Evolutionary conservation across 148 eudicot species (phyloP).

Genomic region (Diospyros kaki): DNA sequence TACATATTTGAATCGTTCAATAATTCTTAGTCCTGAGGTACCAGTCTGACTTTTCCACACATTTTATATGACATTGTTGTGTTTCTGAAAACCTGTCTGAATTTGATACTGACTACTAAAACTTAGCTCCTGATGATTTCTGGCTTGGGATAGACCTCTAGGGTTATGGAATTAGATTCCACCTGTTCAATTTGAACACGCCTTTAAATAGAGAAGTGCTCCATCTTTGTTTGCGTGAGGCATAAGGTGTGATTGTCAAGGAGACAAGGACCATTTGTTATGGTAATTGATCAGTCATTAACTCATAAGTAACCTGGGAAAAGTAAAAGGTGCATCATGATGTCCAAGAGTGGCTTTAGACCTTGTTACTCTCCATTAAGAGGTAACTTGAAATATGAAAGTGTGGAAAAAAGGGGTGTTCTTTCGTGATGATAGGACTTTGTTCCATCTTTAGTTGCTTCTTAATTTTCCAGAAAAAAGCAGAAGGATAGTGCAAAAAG

Average conservation of each 20-base stretch:
- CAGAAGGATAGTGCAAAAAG: too few relatives aligned
- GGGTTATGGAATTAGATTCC: background rate
- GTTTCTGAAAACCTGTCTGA: background rate
- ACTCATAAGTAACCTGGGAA: background rate
- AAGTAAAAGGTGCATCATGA: background rate
- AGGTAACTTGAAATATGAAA: background rate
- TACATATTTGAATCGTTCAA: constrained; percentile 72
- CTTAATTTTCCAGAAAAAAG: too few relatives aligned
- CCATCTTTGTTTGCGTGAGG: background rate
- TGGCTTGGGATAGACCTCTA: background rate
- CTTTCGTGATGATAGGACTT: background rate
- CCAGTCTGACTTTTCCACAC: background rate
- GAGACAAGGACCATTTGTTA: background rate
- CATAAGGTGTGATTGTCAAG: background rate
- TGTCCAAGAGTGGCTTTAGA: background rate
- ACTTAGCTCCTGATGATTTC: background rate
- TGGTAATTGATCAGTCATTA: background rate
- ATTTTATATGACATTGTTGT: background rate
- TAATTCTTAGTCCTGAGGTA: constrained; percentile 96
- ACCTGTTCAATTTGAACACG: background rate
- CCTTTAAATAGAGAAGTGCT: background rate
- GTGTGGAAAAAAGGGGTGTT: background rate
- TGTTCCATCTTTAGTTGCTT: background rate
- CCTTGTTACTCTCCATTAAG: background rate
- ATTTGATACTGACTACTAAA: background rate